A percentile compares a stretch with the other conserved stretches of the same genome.
These are phyloP conservation scores for Suhomyces ambrosiae DNA, from an alignment of 1,139 yeast species.

Conservation along the genomic window DNA sequence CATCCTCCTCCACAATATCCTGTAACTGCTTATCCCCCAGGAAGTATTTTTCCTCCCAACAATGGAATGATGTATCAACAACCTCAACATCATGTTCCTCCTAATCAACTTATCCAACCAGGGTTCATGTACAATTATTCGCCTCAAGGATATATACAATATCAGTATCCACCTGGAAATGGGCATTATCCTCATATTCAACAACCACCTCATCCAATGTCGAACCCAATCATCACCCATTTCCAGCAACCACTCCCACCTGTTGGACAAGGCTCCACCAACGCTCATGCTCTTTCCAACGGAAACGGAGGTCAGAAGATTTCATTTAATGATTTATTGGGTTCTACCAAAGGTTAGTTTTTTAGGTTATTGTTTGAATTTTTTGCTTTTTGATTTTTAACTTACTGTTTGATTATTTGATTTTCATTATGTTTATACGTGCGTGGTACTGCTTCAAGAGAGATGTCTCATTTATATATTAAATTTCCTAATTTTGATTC, in stretches of 20 bases:
- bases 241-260: conserved; percentile 15
- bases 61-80: conserved; percentile 8
- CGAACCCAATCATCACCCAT: conserved; percentile 13
- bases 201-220: conserved; percentile 8
- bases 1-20: conserved; percentile 34
- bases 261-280: conserved; percentile 1
- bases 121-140: conserved; percentile 36
- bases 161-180: conserved; percentile 20
- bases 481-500: conserved; percentile 10
- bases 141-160: conserved; percentile 36
- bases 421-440: conserved; percentile 2
- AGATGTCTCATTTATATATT: conserved; percentile 2
- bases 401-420: background rate
- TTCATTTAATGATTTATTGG: conserved; percentile 44
- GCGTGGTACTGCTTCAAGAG: conserved; percentile 6
- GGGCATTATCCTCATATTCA: conserved; percentile 13
- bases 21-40: conserved; percentile 33
- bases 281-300: conserved; percentile 1
- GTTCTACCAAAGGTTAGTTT: conserved; percentile 31
- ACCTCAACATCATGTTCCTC: conserved; percentile 12
- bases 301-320: conserved; percentile 37
- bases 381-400: background rate
- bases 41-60: conserved; percentile 16
- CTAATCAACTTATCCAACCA: conserved; percentile 20
- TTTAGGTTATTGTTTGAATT: conserved; percentile 1